Base-by-base conservation (phyloP, 805 yeast genomes). In the Starmerella etchellsii region DNA sequence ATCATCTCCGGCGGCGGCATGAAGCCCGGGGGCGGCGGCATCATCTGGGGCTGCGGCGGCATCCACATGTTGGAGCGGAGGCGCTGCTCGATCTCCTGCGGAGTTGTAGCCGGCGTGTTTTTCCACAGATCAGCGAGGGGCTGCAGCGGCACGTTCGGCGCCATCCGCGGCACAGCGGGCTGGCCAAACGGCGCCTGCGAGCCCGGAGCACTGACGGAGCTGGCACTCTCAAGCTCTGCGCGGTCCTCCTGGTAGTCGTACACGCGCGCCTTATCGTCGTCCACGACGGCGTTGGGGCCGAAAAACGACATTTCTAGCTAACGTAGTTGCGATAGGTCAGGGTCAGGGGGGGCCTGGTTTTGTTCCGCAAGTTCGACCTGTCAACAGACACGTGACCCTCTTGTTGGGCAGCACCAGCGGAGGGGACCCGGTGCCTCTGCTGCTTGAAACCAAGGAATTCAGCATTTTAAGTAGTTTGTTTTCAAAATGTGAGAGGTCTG, bases 221-320 rank as follows among this genome's bases (percentile, higher is more conserved):
- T 19, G 20, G 28, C 27, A 19, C 36, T 33, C 26, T 48, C 52
- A 18, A 48, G 51, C 39, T 42, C 50, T 13, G 34, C 47, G 8
- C 43, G 26, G 33, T 48, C 48, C 22, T 48, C 39, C 24, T 46
- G 28, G 34, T 43, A 47, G 44, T 48, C 51, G 34, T 42, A 48
- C 13, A 49, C 52, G 14, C 37, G 46, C 21, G 41, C 38, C 36
- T 48, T 37, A 16, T 35, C 39, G 33, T 50, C 52, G 47, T 49
- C 51, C 30, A 48, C 37, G 31, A 46, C 48, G 34, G 50, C 52
- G 31, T 45, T 39, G 14, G 47, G 50, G 19, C 48, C 48, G 29
- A 48, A 45, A 37, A 40, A 49, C 22, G 51, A 48, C 50, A 48
- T 48, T n/a, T n/a, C n/a, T n/a, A n/a, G n/a, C n/a, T n/a, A n/a